Percentiles rank a stretch among this genome's conserved stretches.
phyloP scores from a whole-genome alignment of 2,329 filamentous ascomycete genomes.

The Pseudocercospora crystallina region DNA sequence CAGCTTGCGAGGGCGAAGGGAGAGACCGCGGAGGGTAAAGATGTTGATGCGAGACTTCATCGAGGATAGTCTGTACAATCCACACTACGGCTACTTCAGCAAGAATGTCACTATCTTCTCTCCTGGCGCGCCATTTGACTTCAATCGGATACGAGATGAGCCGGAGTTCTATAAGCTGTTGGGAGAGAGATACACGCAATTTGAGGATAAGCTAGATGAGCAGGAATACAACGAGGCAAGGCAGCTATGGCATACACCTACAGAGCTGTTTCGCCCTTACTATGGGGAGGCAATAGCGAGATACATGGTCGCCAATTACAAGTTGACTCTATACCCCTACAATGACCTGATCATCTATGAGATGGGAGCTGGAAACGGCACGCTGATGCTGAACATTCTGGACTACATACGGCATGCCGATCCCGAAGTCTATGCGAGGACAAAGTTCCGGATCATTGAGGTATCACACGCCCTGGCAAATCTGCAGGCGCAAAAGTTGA shows the following conservation, averaged over 20 bases:
- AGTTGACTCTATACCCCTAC: conserved; percentile 89
- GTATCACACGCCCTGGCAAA: conserved; percentile 80
- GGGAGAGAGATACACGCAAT: conserved; percentile 78
- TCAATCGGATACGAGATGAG: conserved; percentile 77
- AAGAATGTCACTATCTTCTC: conserved; percentile 64
- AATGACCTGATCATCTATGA: conserved; percentile 98
- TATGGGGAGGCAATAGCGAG: conserved; percentile 97
- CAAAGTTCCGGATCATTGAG: conserved; percentile 93
- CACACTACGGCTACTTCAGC: conserved; percentile 35
- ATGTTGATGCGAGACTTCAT: conserved; percentile 98
- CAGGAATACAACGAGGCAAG: conserved; percentile 70
- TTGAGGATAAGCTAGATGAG: conserved; percentile 83
- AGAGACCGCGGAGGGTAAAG: conserved; percentile 84
- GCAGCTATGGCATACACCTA: conserved; percentile 97
- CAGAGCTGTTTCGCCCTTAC: conserved; percentile 92
- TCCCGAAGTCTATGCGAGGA: conserved; percentile 89
- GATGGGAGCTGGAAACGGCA: conserved; percentile 96
- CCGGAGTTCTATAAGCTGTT: conserved; percentile 77
- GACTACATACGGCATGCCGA: conserved; percentile 91
- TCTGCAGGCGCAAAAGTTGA: conserved; percentile 71
- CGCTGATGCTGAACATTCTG: conserved; percentile 95
- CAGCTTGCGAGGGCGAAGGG: conserved; percentile 68
- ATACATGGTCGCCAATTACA: conserved; percentile 94
- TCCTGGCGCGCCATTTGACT: conserved; percentile 87
- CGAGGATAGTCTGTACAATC: conserved; percentile 63